Conservation (phyloP, 768 basidiomycete species). For the Amanita thiersii region DNA sequence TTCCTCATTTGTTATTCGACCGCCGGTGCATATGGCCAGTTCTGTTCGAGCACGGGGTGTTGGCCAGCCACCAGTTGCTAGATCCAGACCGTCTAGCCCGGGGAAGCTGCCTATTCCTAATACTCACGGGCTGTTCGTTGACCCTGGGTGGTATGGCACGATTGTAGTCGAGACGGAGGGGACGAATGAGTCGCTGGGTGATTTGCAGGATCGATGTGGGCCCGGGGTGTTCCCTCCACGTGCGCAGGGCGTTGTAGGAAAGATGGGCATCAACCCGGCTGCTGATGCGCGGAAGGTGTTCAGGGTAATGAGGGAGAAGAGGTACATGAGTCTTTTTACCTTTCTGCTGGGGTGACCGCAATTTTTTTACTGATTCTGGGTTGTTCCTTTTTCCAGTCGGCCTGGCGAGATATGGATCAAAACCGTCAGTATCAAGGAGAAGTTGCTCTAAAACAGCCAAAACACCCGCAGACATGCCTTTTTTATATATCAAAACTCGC, state of each 20-base stretch:
- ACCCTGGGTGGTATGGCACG: slow-evolving; percentile 77
- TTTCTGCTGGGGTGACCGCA: too few relatives aligned
- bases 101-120: slow-evolving; percentile 46
- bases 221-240: slow-evolving; percentile 59
- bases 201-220: slow-evolving; percentile 69
- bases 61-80: slow-evolving; percentile 19
- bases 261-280: slow-evolving; percentile 29
- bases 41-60: slow-evolving; percentile 22
- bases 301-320: slow-evolving; percentile 70
- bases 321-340: slow-evolving; percentile 25
- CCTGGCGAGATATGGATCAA: slow-evolving; percentile 70
- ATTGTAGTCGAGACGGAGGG: slow-evolving; percentile 83
- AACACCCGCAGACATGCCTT: background rate
- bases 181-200: slow-evolving; percentile 76
- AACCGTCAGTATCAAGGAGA: slow-evolving; percentile 59
- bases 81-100: slow-evolving; percentile 13
- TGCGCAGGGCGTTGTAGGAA: slow-evolving; percentile 30
- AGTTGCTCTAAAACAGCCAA: slow-evolving; percentile 30
- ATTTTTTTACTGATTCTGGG: background rate
- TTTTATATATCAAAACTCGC: background rate
- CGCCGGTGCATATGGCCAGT: slow-evolving; percentile 29
- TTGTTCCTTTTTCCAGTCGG: slow-evolving; percentile 33
- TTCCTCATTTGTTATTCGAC: slow-evolving; percentile 63
- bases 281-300: slow-evolving; percentile 35
- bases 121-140: slow-evolving; percentile 48